These are phyloP conservation scores for Leishmania lainsoni DNA, from an alignment of 208 protist genomes.

Conservation along the genomic window DNA sequence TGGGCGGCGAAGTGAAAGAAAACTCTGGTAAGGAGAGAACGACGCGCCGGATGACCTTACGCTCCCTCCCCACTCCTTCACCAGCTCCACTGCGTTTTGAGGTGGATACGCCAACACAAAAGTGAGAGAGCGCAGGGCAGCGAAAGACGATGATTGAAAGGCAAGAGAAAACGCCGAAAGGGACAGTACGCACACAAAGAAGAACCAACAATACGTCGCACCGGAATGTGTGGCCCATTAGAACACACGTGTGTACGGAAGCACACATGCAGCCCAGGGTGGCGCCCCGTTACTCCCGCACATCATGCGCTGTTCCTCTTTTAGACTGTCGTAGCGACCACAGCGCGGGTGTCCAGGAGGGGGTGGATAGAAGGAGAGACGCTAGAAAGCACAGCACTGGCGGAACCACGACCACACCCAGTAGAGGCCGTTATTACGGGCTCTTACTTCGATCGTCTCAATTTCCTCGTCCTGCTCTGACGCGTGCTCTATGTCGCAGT, in stretches of 20 bases:
- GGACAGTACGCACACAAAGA: neutral
- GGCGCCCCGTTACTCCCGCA: neutral
- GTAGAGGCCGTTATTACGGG: slow-evolving; percentile 2
- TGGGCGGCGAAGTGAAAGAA: neutral
- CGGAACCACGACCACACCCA: slow-evolving; percentile 19
- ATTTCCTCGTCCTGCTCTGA: slow-evolving; percentile 17
- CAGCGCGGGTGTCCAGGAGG: neutral
- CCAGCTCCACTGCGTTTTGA: neutral
- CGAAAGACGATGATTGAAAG: neutral
- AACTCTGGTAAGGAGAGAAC: neutral
- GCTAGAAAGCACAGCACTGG: slow-evolving; percentile 21
- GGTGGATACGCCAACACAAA: neutral
- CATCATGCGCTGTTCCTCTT: neutral
- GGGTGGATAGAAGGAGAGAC: neutral
- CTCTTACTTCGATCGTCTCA: slow-evolving; percentile 22
- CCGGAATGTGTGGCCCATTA: neutral
- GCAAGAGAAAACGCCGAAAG: neutral
- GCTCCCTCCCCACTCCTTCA: neutral
- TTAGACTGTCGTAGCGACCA: neutral
- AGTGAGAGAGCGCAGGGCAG: neutral
- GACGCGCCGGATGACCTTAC: neutral
- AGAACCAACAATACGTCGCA: neutral
- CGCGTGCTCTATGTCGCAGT: slow-evolving; percentile 1
- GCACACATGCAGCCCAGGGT: neutral
- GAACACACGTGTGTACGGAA: neutral